Conservation (phyloP, 2,329 filamentous ascomycete species). For the Endoconidiophora polonica region DNA sequence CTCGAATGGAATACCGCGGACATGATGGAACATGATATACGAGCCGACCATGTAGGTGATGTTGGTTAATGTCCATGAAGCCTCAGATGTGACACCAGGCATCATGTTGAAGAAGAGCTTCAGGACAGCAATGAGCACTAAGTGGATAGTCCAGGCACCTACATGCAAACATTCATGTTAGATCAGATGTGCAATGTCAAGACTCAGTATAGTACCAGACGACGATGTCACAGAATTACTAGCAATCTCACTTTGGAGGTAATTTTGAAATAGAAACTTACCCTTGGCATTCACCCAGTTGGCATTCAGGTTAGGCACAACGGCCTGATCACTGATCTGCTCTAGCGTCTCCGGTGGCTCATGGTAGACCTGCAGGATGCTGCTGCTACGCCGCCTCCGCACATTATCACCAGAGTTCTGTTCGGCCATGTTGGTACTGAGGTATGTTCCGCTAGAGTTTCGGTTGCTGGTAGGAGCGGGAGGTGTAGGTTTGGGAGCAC, state of each 20-base stretch:
- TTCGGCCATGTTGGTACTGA: slow-evolving; percentile 40
- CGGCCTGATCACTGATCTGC: slow-evolving; percentile 92
- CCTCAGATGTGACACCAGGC: slow-evolving; percentile 90
- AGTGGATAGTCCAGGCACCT: slow-evolving; percentile 97
- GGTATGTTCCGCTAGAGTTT: slow-evolving; percentile 30
- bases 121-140: slow-evolving; percentile 75
- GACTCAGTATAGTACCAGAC: too few species aligned
- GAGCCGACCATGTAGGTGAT: slow-evolving; percentile 98
- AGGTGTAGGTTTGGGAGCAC: slow-evolving; percentile 43
- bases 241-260: slow-evolving; percentile 1
- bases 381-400: slow-evolving; percentile 87
- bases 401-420: slow-evolving; percentile 37
- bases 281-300: slow-evolving; percentile 99
- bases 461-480: slow-evolving; percentile 1
- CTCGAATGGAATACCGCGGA: slow-evolving; percentile 93
- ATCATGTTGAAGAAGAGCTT: slow-evolving; percentile 98
- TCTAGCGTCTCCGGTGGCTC: slow-evolving; percentile 93
- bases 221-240: slow-evolving; percentile 1
- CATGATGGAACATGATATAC: slow-evolving; percentile 99
- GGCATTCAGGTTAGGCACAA: slow-evolving; percentile 86
- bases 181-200: not conserved
- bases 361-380: slow-evolving; percentile 80
- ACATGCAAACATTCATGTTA: slow-evolving; percentile 9
- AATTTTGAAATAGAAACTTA: slow-evolving; percentile 21
- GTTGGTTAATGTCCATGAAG: slow-evolving; percentile 96